Evolutionary conservation across 768 basidiomycete species (phyloP).

Genomic region (Lactifluus hygrophoroides): DNA sequence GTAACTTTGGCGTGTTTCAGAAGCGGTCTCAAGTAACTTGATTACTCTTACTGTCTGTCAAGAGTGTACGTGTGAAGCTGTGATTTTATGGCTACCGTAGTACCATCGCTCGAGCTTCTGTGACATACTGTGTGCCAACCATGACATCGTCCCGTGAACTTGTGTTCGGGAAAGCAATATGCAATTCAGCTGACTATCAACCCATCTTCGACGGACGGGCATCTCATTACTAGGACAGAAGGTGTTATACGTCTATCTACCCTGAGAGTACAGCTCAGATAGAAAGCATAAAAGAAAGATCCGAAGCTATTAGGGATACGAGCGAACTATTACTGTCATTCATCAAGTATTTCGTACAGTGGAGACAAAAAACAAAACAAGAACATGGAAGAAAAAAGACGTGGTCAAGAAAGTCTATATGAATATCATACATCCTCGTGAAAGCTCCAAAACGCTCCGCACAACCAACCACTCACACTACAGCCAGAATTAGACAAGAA

Average conservation of each 20-base stretch:
- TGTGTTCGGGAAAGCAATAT: no score
- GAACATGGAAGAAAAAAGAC: neutral
- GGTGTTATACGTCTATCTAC: no score
- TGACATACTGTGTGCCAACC: neutral
- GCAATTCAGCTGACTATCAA: neutral
- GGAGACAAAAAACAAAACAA: neutral
- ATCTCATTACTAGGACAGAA: neutral
- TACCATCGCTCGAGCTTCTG: no score
- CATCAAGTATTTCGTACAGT: constrained; percentile 12
- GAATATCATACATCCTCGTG: constrained; percentile 1
- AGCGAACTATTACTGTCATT: constrained; percentile 5
- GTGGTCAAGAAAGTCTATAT: constrained; percentile 5
- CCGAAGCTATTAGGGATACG: neutral
- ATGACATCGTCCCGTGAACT: no score
- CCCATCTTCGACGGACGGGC: neutral
- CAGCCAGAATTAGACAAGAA: constrained; percentile 4
- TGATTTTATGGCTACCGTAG: no score
- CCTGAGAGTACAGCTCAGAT: no score
- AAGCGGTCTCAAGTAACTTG: no score
- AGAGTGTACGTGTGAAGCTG: no score
- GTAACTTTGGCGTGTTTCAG: no score
- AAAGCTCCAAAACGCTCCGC: constrained; percentile 1
- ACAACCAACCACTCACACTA: neutral
- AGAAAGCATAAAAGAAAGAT: no score
- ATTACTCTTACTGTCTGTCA: no score